phyloP scores from a whole-genome alignment of 805 yeast species.

The Metschnikowia continentalis region DNA sequence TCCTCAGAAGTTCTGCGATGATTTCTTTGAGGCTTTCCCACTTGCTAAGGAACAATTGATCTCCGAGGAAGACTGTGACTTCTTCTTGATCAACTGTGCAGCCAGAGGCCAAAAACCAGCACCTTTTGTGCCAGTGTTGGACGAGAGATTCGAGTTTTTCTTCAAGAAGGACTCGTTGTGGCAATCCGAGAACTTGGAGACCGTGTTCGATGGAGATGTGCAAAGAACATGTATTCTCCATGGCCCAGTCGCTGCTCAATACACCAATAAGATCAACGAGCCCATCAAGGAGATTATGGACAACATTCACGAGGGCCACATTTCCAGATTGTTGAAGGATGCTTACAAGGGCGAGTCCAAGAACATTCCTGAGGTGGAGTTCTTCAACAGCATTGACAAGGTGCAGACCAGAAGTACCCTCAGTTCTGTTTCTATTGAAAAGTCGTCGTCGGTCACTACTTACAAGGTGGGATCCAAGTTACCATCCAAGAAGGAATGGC shows the following conservation, averaged over 20 bases:
- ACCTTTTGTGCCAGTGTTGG: conserved; percentile 94
- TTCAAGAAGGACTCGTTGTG: conserved; percentile 98
- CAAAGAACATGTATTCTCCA: conserved; percentile 98
- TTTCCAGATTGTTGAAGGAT: conserved; percentile 61
- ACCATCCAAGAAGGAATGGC: conserved; percentile 54
- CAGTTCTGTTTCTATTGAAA: conserved; percentile 34
- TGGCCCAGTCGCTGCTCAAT: conserved; percentile 98
- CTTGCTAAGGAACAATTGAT: conserved; percentile 75
- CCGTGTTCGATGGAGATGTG: conserved; percentile 93
- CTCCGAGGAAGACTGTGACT: conserved; percentile 93
- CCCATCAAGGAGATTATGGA: conserved; percentile 91
- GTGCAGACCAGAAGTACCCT: conserved; percentile 15
- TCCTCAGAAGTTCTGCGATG: conserved; percentile 59
- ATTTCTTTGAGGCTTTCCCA: conserved; percentile 66
- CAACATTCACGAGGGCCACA: conserved; percentile 85
- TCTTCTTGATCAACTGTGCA: conserved; percentile 77
- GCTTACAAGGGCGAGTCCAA: conserved; percentile 67
- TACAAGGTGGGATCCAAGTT: conserved; percentile 37
- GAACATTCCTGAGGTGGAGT: conserved; percentile 82
- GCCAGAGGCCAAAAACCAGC: conserved; percentile 93
- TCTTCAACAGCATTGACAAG: conserved; percentile 64
- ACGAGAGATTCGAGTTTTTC: conserved; percentile 90
- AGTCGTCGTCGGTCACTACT: conserved; percentile 25
- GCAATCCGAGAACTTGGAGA: conserved; percentile 97
- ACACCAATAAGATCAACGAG: conserved; percentile 79